Evolutionary conservation across 1,284 basidiomycete species (phyloP).

Genomic region (Leccinum solheimii): DNA sequence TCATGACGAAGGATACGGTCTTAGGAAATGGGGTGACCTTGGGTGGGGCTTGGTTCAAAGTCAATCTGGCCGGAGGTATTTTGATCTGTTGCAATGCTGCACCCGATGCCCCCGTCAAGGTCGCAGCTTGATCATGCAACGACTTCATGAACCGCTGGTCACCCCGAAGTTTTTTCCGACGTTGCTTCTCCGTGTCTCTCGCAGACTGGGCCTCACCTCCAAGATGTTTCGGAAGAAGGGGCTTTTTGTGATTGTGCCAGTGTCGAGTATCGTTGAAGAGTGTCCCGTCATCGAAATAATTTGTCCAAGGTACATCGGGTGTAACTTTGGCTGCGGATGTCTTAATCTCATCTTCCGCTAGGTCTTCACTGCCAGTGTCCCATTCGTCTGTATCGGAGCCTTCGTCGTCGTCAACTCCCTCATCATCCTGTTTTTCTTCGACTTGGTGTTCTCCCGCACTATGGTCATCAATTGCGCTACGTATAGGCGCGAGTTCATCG

Average conservation of each 20-base stretch:
- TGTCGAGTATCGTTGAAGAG: slow-evolving; percentile 54
- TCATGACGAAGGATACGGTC: background rate
- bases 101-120: slow-evolving; percentile 62
- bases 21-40: slow-evolving; percentile 17
- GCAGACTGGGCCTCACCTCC: slow-evolving; percentile 45
- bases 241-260: slow-evolving; percentile 54
- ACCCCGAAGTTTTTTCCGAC: slow-evolving; percentile 39
- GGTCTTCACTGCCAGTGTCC: slow-evolving; percentile 26
- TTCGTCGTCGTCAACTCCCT: slow-evolving; percentile 11
- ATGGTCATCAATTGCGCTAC: slow-evolving; percentile 29
- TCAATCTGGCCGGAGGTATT: slow-evolving; percentile 43
- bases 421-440: slow-evolving; percentile 13
- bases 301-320: slow-evolving; percentile 3
- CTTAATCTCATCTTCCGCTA: background rate
- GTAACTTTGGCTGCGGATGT: background rate
- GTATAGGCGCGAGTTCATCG: slow-evolving; percentile 42
- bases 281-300: slow-evolving; percentile 42
- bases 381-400: slow-evolving; percentile 24
- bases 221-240: slow-evolving; percentile 55
- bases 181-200: slow-evolving; percentile 37
- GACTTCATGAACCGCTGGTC: slow-evolving; percentile 58
- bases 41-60: slow-evolving; percentile 9
- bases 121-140: slow-evolving; percentile 59
- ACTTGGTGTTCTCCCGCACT: background rate
- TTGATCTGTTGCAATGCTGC: slow-evolving; percentile 50